Evolutionary conservation across 2,329 filamentous ascomycete genomes (phyloP), one percentile per base, ranked within the genome.

Genomic region (Gremmenia infestans): DNA sequence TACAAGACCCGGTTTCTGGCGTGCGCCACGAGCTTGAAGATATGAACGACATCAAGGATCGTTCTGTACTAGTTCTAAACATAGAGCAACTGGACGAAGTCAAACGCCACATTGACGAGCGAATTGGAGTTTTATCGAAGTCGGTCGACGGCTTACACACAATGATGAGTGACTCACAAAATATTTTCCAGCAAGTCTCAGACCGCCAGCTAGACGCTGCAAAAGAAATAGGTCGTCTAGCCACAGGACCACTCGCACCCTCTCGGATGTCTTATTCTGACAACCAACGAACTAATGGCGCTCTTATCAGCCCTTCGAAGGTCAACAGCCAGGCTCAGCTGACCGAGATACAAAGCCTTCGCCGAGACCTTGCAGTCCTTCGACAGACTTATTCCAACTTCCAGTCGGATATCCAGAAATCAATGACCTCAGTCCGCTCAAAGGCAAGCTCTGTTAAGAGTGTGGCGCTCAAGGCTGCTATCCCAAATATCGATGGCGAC

Each of bases 21-120:
- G 89, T 99, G n/a, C 87, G 94, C 15, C 93, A 99, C 71, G 94
- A 99, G 73, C 76, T 99, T 23, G 94, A 99, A 71, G 94, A 99
- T 68, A 77, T 99, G 32, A 83, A 79, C 17, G 94, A 99, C 69
- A 89, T 99, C 66, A 97, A 96, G 73, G 94, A 99, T 70, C 84
- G 93, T 32, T 91, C 91, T 1, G 94, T 99, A 0, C 78, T 99
- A n/a, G 95, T 94, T 0, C 77, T 99, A 43, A 99, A 99, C 65
- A 81, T 97, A 1, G 94, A 99, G 68, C 83, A 87, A 15, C 80
- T 99, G 4, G 94, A 99, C 69, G 94, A 99, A 72, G 92, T 99
- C 39, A 97, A 97, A 74, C 86, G 86, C 49, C 94, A 97, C 68
- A 91, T 99, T 62, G 94, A 99, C 61, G 93, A 99, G 62, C 91